Percentiles rank a stretch among this genome's conserved stretches.
These are phyloP conservation scores for Geranium brycei DNA, from an alignment of 345 rosid species.

Conservation along the genomic window DNA sequence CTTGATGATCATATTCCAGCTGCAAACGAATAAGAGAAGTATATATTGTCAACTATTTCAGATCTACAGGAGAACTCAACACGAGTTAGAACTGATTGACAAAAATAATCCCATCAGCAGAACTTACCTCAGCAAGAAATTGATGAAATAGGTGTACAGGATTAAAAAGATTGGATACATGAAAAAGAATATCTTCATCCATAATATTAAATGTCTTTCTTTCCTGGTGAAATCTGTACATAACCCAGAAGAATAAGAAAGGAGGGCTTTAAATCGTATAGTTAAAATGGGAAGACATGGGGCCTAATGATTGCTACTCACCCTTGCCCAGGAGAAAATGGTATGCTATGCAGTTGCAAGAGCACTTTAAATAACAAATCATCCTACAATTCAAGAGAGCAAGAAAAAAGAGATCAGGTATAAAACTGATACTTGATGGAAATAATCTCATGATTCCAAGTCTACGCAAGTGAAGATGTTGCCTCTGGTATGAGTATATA, in stretches of 20 bases:
- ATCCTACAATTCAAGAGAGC: conserved; percentile 36
- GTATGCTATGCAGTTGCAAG: conserved; percentile 40
- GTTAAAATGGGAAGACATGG: conserved; percentile 7
- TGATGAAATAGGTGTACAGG: conserved; percentile 59
- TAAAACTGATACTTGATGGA: too few relatives aligned
- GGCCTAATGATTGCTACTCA: conserved; percentile 21
- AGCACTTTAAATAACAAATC: conserved; percentile 76
- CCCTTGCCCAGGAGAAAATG: conserved; percentile 29
- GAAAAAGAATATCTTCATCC: conserved; percentile 23
- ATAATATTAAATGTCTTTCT: conserved; percentile 19
- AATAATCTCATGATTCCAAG: background rate
- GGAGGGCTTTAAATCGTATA: background rate
- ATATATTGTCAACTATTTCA: background rate
- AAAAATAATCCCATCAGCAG: background rate
- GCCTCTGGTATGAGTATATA: background rate
- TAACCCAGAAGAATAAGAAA: conserved; percentile 8
- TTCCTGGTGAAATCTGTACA: conserved; percentile 31
- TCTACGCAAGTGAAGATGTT: background rate
- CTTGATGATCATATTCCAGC: conserved; percentile 85
- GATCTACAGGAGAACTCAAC: background rate
- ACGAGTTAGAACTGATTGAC: background rate
- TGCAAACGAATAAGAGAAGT: conserved; percentile 15
- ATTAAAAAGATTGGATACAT: conserved; percentile 38
- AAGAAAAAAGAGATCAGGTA: conserved; percentile 10
- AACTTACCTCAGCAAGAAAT: conserved; percentile 65